Evolutionary conservation across 805 yeast species (phyloP), one percentile per base, ranked within the genome.

Genomic region (Wickerhamomyces bovis): DNA sequence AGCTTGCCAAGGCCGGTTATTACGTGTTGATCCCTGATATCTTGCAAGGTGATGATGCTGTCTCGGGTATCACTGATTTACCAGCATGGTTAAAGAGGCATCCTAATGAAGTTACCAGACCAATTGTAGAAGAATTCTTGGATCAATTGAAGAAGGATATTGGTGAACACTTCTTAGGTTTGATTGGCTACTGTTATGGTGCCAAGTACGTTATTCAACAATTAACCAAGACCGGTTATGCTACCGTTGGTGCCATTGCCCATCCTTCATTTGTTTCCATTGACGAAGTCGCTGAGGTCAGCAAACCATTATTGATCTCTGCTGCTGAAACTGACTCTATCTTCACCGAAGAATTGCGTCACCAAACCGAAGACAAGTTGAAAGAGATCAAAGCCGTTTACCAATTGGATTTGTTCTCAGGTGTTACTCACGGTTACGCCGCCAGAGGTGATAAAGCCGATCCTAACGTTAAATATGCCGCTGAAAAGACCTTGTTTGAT

Each of bases 171-270:
- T 78, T 71, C 53, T 49, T 83, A 20, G 80, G 76, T 39, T 77
- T 78, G 19, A 67, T 83, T 48, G 96, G 97, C 21, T 81, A 88
- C 70, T 89, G 97, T 68, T 89, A 72, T 53, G 97, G 97, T 62
- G 96, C 88, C 38, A 85, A 81, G 64, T 81, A 70, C 55, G 80
- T 77, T 30, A 56, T 85, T 47, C 79, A 75, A 49, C 76, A 81
- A 47, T 63, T 78, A 26, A 62, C 72, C 7, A 58, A 57, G 23
- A 72, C 64, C 16, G 45, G 53, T 21, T 44, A 46, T 40, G 73
- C 77, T 31, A 76, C 77, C 50, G 85, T 73, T 16, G 88, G 77
- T 57, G 95, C 92, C 15, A 65, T 78, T 52, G 94, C 94, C 9
- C 97, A 90, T 66, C 97, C 97, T 6, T 83, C 95, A 3, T 75